phyloP scores from a whole-genome alignment of 2,329 filamentous ascomycete genomes.

The Curvularia eragrostidis region DNA sequence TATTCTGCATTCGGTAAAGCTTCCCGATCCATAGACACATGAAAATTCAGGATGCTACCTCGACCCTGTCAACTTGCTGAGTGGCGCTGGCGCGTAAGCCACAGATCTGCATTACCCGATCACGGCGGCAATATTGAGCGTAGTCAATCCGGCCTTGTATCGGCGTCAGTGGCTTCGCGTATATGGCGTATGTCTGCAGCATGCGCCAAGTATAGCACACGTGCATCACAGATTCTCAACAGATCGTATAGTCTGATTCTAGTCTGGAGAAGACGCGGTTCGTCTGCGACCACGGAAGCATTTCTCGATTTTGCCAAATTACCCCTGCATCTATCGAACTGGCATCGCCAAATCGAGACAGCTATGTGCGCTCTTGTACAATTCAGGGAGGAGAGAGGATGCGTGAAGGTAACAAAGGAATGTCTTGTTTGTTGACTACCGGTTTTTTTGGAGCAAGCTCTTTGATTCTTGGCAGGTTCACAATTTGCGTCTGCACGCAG shows the following conservation, averaged over 20 bases:
- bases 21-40: neutral
- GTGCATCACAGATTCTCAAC: conserved; percentile 5
- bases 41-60: neutral
- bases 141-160: neutral
- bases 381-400: too few relatives aligned
- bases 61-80: neutral
- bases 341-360: neutral
- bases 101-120: neutral
- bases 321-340: neutral
- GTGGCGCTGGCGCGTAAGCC: neutral
- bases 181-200: conserved; percentile 2
- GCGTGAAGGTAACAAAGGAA: neutral
- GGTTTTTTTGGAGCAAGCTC: neutral
- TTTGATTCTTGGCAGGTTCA: too few relatives aligned
- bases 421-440: neutral
- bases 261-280: neutral
- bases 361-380: neutral
- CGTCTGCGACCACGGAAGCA: conserved; percentile 4
- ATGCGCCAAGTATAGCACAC: conserved; percentile 5
- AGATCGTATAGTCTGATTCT: neutral
- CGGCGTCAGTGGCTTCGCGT: conserved; percentile 7
- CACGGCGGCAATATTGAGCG: neutral
- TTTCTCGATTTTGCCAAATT: neutral
- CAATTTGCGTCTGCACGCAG: neutral
- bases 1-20: neutral